phyloP scores from a whole-genome alignment of 1,284 basidiomycete genomes.

The Gymnopus androsaceus region DNA sequence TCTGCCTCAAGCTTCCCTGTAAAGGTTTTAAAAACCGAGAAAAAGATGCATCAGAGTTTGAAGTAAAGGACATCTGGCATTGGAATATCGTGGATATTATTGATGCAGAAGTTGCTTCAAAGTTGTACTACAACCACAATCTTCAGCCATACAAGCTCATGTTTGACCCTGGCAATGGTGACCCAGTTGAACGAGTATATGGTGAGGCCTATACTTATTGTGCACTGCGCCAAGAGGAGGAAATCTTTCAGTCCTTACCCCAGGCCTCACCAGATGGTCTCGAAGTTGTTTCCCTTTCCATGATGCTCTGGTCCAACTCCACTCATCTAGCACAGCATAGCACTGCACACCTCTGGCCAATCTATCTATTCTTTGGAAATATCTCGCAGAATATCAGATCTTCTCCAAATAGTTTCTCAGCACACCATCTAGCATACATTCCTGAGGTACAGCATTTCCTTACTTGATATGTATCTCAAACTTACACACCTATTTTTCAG shows the following conservation, averaged over 20 bases:
- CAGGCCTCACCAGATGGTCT: conserved; percentile 17
- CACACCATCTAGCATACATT: conserved; percentile 22
- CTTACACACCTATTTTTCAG: conserved; percentile 18
- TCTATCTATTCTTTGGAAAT: conserved; percentile 32
- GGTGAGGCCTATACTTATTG: conserved; percentile 24
- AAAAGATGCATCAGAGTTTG: not conserved
- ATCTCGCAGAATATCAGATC: conserved; percentile 30
- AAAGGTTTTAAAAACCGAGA: conserved; percentile 3
- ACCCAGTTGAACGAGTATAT: conserved; percentile 19
- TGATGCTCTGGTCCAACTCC: conserved; percentile 34
- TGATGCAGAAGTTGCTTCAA: not conserved
- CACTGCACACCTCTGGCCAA: conserved; percentile 32
- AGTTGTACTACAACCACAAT: conserved; percentile 1
- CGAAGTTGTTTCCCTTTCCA: conserved; percentile 22
- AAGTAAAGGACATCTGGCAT: conserved; percentile 12
- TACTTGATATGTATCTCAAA: conserved; percentile 14
- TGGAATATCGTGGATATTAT: conserved; percentile 8
- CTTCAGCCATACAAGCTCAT: conserved; percentile 22
- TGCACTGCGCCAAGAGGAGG: conserved; percentile 17
- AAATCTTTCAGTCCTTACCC: conserved; percentile 17
- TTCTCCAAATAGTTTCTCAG: conserved; percentile 20
- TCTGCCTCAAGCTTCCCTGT: not conserved
- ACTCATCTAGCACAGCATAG: conserved; percentile 38
- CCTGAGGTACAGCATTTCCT: conserved; percentile 18
- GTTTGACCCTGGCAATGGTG: conserved; percentile 15